Evolutionary conservation across 148 eudicot species (phyloP).

Genomic region (Vaccinium vitisidaea): DNA sequence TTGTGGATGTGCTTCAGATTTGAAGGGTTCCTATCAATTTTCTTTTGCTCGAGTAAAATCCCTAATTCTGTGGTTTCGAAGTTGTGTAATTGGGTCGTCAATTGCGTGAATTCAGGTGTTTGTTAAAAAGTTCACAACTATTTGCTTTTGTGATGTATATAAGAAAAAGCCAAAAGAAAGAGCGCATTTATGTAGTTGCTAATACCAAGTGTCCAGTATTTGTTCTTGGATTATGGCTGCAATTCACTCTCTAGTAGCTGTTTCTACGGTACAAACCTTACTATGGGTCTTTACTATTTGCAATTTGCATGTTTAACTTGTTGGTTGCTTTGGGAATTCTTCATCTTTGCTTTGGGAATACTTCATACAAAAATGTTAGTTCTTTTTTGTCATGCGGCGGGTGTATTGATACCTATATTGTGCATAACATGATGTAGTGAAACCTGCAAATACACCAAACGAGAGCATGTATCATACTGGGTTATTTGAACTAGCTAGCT

Average conservation of each 20-base stretch:
- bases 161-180: not conserved
- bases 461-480: not conserved
- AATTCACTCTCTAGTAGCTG: slow-evolving; percentile 1
- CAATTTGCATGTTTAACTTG: not conserved
- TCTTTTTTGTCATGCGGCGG: slow-evolving; percentile 3
- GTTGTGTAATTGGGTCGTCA: not conserved
- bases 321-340: not conserved
- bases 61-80: too few relatives aligned
- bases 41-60: too few relatives aligned
- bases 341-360: not conserved
- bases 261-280: not conserved
- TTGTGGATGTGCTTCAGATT: too few relatives aligned
- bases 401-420: not conserved
- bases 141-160: not conserved
- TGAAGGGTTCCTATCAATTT: too few relatives aligned
- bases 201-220: not conserved
- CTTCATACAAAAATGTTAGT: not conserved
- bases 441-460: not conserved
- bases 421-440: not conserved
- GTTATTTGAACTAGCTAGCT: not conserved
- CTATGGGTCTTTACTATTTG: not conserved
- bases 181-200: not conserved
- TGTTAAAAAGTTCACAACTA: not conserved
- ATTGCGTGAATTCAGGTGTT: not conserved
- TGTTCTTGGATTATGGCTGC: slow-evolving; percentile 1